phyloP scores from a whole-genome alignment of 352 stramenopile genomes.

The Phytopythium delawarense region DNA sequence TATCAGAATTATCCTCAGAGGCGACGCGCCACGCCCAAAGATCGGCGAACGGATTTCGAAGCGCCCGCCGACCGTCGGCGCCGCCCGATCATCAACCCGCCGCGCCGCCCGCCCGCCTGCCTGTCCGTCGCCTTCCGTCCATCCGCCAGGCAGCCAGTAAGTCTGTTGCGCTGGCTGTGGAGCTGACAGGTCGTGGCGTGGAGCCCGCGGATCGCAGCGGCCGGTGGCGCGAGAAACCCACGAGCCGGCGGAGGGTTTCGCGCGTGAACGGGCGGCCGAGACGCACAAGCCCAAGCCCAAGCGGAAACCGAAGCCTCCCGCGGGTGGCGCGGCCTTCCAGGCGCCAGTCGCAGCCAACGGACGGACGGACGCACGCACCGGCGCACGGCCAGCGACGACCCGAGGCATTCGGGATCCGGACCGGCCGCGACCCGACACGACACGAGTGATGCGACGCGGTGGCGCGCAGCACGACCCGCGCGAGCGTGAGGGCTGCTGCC shows the following conservation, averaged over 20 bases:
- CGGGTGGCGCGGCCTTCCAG: background rate
- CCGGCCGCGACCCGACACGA: background rate
- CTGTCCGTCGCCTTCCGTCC: too few species aligned
- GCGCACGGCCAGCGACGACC: background rate
- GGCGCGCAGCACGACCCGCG: too few species aligned
- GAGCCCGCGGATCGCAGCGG: too few species aligned
- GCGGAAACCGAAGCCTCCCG: background rate
- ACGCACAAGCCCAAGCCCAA: background rate
- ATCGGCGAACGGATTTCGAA: background rate
- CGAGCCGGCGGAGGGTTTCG: background rate
- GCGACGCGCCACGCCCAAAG: background rate
- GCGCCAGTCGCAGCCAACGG: constrained; percentile 2
- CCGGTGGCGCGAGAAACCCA: background rate
- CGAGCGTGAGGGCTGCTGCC: constrained; percentile 11
- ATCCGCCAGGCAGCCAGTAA: too few species aligned
- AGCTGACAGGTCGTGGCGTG: too few species aligned
- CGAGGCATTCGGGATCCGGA: background rate
- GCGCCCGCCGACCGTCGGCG: background rate
- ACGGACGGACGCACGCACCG: background rate
- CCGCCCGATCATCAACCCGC: too few species aligned
- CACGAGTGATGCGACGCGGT: background rate
- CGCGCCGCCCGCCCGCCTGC: too few species aligned
- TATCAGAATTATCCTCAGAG: constrained; percentile 2
- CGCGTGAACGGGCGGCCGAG: background rate
- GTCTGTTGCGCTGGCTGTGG: too few species aligned